Conservation (phyloP, 1,139 yeast species). For the Saccharomycopsis hybrid region DNA sequence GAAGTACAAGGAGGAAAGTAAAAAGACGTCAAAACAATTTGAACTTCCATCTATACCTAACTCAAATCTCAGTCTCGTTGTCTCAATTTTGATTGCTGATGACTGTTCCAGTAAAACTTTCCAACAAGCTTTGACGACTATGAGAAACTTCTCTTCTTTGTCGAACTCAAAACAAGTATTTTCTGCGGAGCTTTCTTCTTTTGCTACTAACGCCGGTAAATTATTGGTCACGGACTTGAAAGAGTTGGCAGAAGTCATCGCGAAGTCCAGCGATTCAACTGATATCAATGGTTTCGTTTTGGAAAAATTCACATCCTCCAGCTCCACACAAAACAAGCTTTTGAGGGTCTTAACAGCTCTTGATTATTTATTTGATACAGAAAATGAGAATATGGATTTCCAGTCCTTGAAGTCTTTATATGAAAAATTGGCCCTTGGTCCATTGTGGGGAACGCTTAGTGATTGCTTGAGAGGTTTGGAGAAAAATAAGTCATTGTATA, state of each 20-base stretch:
- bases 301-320: constrained; percentile 67
- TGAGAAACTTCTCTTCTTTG: constrained; percentile 68
- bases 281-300: constrained; percentile 51
- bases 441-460: constrained; percentile 83
- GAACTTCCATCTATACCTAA: constrained; percentile 63
- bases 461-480: constrained; percentile 60
- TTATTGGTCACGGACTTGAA: constrained; percentile 52
- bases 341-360: constrained; percentile 81
- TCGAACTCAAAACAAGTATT: constrained; percentile 60
- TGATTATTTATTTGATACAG: constrained; percentile 66
- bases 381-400: constrained; percentile 28
- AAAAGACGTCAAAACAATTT: constrained; percentile 29
- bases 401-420: constrained; percentile 56
- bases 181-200: constrained; percentile 59
- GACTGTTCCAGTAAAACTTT: constrained; percentile 77
- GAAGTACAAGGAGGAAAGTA: constrained; percentile 21
- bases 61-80: constrained; percentile 53
- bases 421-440: constrained; percentile 62
- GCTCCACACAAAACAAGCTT: constrained; percentile 83
- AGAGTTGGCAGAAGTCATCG: constrained; percentile 42
- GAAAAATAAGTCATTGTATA: constrained; percentile 41
- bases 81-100: constrained; percentile 69
- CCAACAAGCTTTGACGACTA: constrained; percentile 75
- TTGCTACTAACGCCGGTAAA: constrained; percentile 58
- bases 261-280: constrained; percentile 27